Percentiles rank a stretch among this genome's conserved stretches.
Evolutionary conservation across 2,329 filamentous ascomycete genomes (phyloP).

Genomic region (Penicillium hordei): DNA sequence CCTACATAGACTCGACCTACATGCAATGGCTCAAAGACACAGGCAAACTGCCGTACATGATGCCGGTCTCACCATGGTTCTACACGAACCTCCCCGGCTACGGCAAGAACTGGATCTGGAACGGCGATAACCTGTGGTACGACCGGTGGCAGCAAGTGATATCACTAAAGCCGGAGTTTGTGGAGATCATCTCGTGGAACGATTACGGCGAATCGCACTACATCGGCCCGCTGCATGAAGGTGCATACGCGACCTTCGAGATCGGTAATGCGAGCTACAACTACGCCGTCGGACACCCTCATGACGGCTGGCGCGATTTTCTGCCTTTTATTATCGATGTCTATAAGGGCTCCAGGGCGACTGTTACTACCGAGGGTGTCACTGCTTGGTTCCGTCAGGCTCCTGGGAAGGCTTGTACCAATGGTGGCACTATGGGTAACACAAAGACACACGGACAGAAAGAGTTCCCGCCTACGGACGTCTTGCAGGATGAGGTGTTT

Average conservation of each 20-base stretch:
- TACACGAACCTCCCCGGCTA: conserved; percentile 58
- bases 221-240: conserved; percentile 9
- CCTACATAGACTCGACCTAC: conserved; percentile 10
- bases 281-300: conserved; percentile 4
- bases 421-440: conserved; percentile 7
- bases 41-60: conserved; percentile 44
- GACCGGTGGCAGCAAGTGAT: conserved; percentile 57
- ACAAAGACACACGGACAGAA: conserved; percentile 5
- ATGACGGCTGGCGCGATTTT: conserved; percentile 10
- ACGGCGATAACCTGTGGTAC: conserved; percentile 62
- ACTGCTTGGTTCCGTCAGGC: conserved; percentile 6
- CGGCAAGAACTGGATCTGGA: conserved; percentile 63
- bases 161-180: conserved; percentile 1
- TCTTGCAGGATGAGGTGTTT: conserved; percentile 6
- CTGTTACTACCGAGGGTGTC: background rate
- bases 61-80: conserved; percentile 59
- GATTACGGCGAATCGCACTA: conserved; percentile 58
- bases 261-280: conserved; percentile 9
- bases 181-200: conserved; percentile 17
- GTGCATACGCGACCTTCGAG: conserved; percentile 9
- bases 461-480: background rate
- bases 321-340: conserved; percentile 1
- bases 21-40: conserved; percentile 10
- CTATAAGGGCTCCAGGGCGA: background rate
- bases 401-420: conserved; percentile 2